Conservation (phyloP, 495 filamentous ascomycete species). For the Tuber borchii region DNA sequence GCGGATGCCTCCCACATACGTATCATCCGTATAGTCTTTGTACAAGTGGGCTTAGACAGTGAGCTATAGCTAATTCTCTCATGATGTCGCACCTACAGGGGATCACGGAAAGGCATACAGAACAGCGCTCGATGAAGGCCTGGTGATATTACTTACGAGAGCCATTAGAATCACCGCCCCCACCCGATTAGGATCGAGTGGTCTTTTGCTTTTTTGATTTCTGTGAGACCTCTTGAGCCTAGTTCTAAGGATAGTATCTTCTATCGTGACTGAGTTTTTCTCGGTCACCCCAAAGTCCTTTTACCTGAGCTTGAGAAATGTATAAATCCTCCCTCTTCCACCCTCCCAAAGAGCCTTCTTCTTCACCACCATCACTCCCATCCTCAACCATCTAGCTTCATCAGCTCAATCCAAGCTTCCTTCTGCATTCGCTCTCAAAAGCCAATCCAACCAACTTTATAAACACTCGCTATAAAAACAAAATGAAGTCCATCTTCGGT, state of each 20-base stretch:
- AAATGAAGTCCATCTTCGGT: conserved; percentile 12
- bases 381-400: not conserved
- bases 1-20: not conserved
- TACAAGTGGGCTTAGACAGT: not conserved
- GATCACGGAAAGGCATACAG: not conserved
- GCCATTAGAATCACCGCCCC: not conserved
- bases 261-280: not conserved
- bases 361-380: not conserved
- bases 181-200: not conserved
- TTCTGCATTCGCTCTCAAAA: not conserved
- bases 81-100: not conserved
- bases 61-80: not conserved
- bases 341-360: not conserved
- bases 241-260: not conserved
- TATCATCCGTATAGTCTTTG: no score
- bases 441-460: not conserved
- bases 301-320: not conserved
- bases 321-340: not conserved
- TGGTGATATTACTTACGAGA: not conserved
- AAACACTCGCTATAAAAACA: not conserved
- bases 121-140: not conserved
- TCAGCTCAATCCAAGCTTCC: not conserved
- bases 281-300: not conserved
- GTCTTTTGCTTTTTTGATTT: not conserved
- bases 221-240: not conserved